These are phyloP conservation scores for Zopfia rhizophila DNA, from an alignment of 2,329 filamentous ascomycete species.

Conservation along the genomic window DNA sequence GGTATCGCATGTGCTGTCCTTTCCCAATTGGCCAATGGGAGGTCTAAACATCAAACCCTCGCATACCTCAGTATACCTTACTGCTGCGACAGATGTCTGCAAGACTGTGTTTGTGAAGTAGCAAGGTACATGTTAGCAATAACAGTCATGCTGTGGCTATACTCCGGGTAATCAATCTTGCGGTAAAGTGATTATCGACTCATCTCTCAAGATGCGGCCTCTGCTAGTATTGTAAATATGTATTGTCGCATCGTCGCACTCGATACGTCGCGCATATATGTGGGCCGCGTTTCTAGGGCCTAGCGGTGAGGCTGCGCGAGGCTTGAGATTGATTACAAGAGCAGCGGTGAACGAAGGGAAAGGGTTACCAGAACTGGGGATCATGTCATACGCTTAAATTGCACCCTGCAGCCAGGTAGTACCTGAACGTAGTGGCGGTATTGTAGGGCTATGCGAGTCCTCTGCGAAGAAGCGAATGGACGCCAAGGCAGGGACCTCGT, in stretches of 20 bases:
- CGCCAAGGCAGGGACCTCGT: background rate
- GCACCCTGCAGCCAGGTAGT: slow-evolving; percentile 20
- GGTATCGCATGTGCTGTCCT: too few relatives aligned
- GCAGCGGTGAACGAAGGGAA: slow-evolving; percentile 28
- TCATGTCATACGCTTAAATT: slow-evolving; percentile 22
- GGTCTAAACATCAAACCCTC: background rate
- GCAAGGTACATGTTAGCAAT: too few relatives aligned
- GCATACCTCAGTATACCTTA: background rate
- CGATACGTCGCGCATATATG: slow-evolving; percentile 19
- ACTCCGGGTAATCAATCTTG: too few relatives aligned
- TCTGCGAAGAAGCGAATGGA: slow-evolving; percentile 18
- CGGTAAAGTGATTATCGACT: too few relatives aligned
- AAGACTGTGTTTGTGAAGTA: slow-evolving; percentile 9
- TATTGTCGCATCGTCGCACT: slow-evolving; percentile 19
- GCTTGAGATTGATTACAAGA: slow-evolving; percentile 21
- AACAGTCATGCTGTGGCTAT: slow-evolving; percentile 5
- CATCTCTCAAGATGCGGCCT: slow-evolving; percentile 6
- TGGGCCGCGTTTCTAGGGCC: slow-evolving; percentile 1
- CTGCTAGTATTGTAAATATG: background rate
- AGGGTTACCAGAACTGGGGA: slow-evolving; percentile 18
- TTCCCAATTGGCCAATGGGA: slow-evolving; percentile 3
- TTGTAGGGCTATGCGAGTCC: slow-evolving; percentile 33
- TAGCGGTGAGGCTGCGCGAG: slow-evolving; percentile 14
- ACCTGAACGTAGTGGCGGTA: slow-evolving; percentile 24
- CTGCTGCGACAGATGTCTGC: slow-evolving; percentile 10